A percentile compares a stretch with the other conserved stretches of the same genome.
phyloP scores from a whole-genome alignment of 2,329 filamentous ascomycete species.

The Leptodontidium sp. region DNA sequence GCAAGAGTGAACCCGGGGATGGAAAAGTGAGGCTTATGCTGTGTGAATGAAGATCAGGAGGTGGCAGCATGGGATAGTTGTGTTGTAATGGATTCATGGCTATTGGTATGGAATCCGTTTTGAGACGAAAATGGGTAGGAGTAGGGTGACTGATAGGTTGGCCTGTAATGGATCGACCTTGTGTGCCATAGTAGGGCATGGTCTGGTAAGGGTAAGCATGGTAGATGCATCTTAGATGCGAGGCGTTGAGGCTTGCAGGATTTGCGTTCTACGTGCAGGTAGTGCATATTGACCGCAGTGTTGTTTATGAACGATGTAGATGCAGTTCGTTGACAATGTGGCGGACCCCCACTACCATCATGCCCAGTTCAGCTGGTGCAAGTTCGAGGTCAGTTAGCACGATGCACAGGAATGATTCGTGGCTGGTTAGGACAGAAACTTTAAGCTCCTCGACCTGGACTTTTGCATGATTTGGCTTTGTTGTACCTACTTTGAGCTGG shows the following conservation, averaged over 20 bases:
- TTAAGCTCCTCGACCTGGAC: background rate
- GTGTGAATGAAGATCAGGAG: conserved; percentile 1
- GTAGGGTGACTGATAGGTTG: conserved; percentile 2
- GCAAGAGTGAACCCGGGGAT: conserved; percentile 5
- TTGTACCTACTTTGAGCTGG: background rate
- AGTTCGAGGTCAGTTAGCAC: conserved; percentile 1
- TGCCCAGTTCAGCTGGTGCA: background rate
- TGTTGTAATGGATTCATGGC: background rate
- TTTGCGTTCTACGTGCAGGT: background rate
- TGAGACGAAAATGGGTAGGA: background rate
- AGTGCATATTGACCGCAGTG: background rate
- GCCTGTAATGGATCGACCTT: background rate
- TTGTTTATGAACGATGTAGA: no score
- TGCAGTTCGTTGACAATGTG: background rate
- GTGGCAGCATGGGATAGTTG: background rate
- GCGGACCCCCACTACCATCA: background rate
- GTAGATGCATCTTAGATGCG: conserved; percentile 11
- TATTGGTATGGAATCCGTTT: conserved; percentile 1
- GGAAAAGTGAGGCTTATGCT: conserved; percentile 14
- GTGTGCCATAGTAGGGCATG: background rate
- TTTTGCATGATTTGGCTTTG: background rate
- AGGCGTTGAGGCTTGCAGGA: conserved; percentile 19
- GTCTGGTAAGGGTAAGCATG: background rate
- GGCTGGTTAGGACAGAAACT: background rate
- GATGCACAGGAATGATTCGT: background rate